These are phyloP conservation scores for Colletotrichum sp. DNA, from an alignment of 2,329 filamentous ascomycete genomes.

Conservation along the genomic window DNA sequence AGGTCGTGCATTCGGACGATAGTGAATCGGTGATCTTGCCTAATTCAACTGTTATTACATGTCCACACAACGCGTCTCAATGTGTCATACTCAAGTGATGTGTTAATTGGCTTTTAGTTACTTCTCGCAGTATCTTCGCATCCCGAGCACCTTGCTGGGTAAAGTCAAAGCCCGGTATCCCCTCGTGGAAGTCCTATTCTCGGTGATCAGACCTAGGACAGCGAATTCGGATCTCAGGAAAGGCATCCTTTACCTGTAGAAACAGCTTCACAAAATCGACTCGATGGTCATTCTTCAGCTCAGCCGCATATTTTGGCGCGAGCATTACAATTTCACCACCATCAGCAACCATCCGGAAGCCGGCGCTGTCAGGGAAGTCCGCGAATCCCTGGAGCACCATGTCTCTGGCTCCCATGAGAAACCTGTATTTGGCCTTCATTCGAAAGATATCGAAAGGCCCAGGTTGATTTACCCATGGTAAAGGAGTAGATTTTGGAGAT, in stretches of 20 bases:
- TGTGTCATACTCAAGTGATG: neutral
- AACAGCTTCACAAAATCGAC: neutral
- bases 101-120: neutral
- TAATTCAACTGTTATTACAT: neutral
- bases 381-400: neutral
- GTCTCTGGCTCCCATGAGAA: neutral
- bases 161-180: neutral
- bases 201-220: neutral
- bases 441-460: neutral
- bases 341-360: slow-evolving; percentile 1
- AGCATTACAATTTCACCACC: slow-evolving; percentile 3
- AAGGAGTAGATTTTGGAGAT: neutral
- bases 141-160: slow-evolving; percentile 1
- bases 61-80: neutral
- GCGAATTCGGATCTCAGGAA: neutral
- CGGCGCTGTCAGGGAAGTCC: neutral
- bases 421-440: neutral
- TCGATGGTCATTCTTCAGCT: neutral
- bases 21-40: neutral
- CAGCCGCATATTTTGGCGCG: neutral
- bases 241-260: neutral
- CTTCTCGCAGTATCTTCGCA: neutral
- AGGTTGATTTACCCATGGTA: slow-evolving; percentile 4
- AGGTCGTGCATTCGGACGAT: neutral
- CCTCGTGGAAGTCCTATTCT: neutral